A percentile compares a stretch with the other conserved stretches of the same genome.
phyloP scores from a whole-genome alignment of 1,284 basidiomycete species.

The Boletus smithii region DNA sequence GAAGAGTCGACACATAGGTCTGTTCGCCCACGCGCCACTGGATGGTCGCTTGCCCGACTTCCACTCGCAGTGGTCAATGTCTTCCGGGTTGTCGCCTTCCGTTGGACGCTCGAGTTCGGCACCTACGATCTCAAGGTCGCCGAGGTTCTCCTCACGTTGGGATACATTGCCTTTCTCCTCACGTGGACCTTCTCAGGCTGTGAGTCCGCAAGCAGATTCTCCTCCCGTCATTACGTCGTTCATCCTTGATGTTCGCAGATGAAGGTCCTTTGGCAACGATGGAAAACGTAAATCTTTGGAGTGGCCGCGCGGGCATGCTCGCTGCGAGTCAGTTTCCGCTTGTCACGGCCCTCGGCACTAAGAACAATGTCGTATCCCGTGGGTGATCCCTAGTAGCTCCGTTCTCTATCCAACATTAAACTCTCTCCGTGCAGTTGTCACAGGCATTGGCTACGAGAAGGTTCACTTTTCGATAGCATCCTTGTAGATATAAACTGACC shows the following conservation, averaged over 20 bases:
- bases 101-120: constrained; percentile 45
- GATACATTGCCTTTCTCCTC: constrained; percentile 46
- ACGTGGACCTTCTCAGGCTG: constrained; percentile 50
- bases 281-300: constrained; percentile 42
- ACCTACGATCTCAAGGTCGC: constrained; percentile 45
- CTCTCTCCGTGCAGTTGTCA: constrained; percentile 41
- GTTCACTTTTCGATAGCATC: constrained; percentile 23
- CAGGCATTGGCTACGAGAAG: constrained; percentile 60
- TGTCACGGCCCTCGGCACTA: constrained; percentile 60
- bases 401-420: constrained; percentile 6
- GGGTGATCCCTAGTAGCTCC: constrained; percentile 14
- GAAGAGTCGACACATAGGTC: constrained; percentile 19
- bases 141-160: constrained; percentile 44
- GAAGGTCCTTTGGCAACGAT: constrained; percentile 35
- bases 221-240: not conserved
- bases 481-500: constrained; percentile 4
- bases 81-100: constrained; percentile 48
- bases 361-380: constrained; percentile 63
- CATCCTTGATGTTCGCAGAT: constrained; percentile 28
- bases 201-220: constrained; percentile 27
- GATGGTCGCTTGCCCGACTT: constrained; percentile 29
- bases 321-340: constrained; percentile 57
- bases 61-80: constrained; percentile 41
- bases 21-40: not conserved
- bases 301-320: constrained; percentile 48